phyloP scores from a whole-genome alignment of 2,329 filamentous ascomycete species.

The Raffaelea deltoideospora region DNA sequence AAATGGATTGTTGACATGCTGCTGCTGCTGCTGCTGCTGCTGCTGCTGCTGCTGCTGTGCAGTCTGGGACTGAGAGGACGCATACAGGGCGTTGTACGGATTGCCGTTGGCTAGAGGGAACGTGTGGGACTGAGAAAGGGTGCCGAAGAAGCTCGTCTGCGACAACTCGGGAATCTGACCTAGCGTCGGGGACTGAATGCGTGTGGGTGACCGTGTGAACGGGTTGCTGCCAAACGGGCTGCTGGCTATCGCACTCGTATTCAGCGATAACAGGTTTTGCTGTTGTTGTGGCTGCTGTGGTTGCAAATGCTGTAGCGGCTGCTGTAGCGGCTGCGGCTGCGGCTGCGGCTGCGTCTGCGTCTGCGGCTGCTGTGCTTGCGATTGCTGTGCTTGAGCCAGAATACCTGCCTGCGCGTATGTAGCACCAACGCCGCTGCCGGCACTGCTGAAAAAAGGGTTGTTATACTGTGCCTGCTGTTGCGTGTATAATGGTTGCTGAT shows the following conservation, averaged over 20 bases:
- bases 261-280: slow-evolving; percentile 22
- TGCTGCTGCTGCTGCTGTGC: slow-evolving; percentile 10
- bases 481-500: slow-evolving; percentile 2
- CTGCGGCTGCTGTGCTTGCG: slow-evolving; percentile 6
- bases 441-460: slow-evolving; percentile 35
- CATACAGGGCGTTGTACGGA: slow-evolving; percentile 2
- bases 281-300: slow-evolving; percentile 14
- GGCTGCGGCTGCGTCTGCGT: slow-evolving; percentile 20
- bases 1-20: slow-evolving; percentile 17
- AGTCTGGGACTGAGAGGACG: background rate
- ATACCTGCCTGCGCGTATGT: background rate
- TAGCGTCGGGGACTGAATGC: slow-evolving; percentile 33
- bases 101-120: slow-evolving; percentile 4
- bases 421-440: too few relatives aligned
- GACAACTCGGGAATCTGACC: slow-evolving; percentile 38
- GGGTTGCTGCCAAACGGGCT: slow-evolving; percentile 27
- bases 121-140: slow-evolving; percentile 4
- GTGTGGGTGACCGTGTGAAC: slow-evolving; percentile 30
- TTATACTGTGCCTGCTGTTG: slow-evolving; percentile 14
- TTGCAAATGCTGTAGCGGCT: background rate
- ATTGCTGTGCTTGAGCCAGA: slow-evolving; percentile 18
- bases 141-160: slow-evolving; percentile 25
- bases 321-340: slow-evolving; percentile 11
- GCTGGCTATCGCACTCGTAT: slow-evolving; percentile 20
- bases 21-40: slow-evolving; percentile 5